Base-by-base conservation (phyloP, 2,329 filamentous ascomycete species). In the Aspergillus tanneri region DNA sequence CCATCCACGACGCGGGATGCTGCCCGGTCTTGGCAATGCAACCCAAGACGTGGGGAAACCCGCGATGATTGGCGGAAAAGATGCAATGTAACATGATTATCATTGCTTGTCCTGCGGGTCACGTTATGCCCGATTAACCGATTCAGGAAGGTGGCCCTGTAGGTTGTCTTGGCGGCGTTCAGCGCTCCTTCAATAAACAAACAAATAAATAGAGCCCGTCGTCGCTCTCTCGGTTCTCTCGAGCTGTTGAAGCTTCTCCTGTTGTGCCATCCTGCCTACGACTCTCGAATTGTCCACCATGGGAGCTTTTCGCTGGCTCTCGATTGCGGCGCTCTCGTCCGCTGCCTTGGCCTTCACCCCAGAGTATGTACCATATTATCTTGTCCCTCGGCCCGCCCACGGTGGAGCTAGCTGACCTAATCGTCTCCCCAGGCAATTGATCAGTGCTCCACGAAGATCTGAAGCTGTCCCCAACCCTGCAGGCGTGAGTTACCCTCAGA, bases 381-480 rank as follows among this genome's bases (percentile, higher is more conserved):
- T 21, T 8, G 2, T 35, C 19, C 25, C 19, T 37, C 18, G 27
- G 25, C 27, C 22, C 10, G n/a, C n/a, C 45, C 28, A 36, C 18
- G 23, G n/a, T 24, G 23, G 23, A 14, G 41, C 19, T 43, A 4
- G 22, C 39, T 45, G 10, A 25, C 18, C 4, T 3, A 22, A 11
- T 22, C 16, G 34, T 28, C 25, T 25, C 12, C 11, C 45, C 42
- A 71, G 69, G 48, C 55, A 65, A 37, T 54, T 72, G 25, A 66
- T 72, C 36, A 57, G 63, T 47, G 68, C 70, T 48, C 70, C 69
- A 10, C 59, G 68, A 49, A 59, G 70, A 47, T 59, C 64, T 43
- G 64, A 65, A 38, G 67, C 66, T 11, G 46, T 69, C 24, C 69
- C 70, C 5, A 69, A 72, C 48, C 70, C 68, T 16, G 66, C 67